These are phyloP conservation scores for Gentiana dahurica DNA, from an alignment of 257 asterid species.

Conservation along the genomic window DNA sequence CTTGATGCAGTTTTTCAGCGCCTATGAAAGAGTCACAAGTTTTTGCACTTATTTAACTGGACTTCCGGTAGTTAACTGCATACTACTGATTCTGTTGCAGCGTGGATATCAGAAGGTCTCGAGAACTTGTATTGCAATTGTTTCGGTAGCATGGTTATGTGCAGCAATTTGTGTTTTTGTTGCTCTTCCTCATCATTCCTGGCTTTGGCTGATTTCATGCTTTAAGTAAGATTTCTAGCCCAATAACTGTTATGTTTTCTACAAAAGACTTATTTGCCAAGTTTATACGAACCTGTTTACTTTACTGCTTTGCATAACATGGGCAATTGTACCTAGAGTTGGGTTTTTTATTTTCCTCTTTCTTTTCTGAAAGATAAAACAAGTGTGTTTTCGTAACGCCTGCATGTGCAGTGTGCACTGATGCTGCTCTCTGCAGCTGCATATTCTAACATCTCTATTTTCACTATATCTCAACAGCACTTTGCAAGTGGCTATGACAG, in stretches of 20 bases:
- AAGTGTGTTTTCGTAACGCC: neutral
- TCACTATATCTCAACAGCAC: constrained; percentile 35
- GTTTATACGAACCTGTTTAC: too few relatives aligned
- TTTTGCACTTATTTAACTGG: neutral
- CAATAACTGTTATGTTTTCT: neutral
- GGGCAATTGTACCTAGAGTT: too few relatives aligned
- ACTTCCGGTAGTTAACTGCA: neutral
- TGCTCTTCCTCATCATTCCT: constrained; percentile 61
- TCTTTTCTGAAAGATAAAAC: neutral
- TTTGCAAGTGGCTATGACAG: constrained; percentile 79
- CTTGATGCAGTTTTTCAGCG: neutral
- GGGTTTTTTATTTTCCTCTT: neutral
- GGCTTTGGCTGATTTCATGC: constrained; percentile 87
- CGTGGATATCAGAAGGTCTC: constrained; percentile 83
- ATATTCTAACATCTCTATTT: constrained; percentile 1
- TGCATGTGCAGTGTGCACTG: too few relatives aligned
- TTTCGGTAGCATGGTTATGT: constrained; percentile 46
- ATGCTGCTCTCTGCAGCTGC: neutral
- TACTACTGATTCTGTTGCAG: constrained; percentile 21
- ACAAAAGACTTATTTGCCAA: too few relatives aligned
- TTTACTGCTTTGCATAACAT: too few relatives aligned
- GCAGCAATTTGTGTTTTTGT: constrained; percentile 61
- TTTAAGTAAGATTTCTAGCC: constrained; percentile 54
- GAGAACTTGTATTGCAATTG: constrained; percentile 33
- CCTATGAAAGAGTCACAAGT: neutral